Percentiles rank a stretch among this genome's conserved stretches.
Conservation (phyloP, 306 rosid species). For the cucumber (Cucumis sativus) region DNA sequence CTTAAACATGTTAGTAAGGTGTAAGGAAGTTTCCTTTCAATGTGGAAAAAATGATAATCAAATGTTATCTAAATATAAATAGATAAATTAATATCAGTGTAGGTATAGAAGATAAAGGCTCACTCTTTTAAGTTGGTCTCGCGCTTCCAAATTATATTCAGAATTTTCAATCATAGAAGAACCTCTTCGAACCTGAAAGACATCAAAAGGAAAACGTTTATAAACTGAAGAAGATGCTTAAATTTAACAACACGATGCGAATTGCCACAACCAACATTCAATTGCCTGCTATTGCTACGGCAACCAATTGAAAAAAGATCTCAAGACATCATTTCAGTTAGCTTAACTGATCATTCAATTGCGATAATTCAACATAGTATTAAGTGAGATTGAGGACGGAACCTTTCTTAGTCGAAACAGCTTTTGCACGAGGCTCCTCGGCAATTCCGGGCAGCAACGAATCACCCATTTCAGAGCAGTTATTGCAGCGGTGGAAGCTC, state of each 20-base stretch:
- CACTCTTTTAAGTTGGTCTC: slow-evolving; percentile 45
- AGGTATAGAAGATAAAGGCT: background rate
- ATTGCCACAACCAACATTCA: background rate
- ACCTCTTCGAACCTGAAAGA: slow-evolving; percentile 53
- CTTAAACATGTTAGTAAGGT: slow-evolving; percentile 7
- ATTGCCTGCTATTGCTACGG: no score
- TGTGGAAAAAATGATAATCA: background rate
- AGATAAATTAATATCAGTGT: background rate
- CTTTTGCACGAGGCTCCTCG: slow-evolving; percentile 71
- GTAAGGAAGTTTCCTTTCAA: background rate
- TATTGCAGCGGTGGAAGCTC: slow-evolving; percentile 14
- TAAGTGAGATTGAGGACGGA: background rate
- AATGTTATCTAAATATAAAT: background rate
- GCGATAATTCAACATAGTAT: background rate
- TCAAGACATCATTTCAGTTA: background rate
- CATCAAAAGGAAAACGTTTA: background rate
- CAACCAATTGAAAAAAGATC: no score
- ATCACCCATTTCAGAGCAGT: slow-evolving; percentile 69
- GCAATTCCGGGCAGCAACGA: slow-evolving; percentile 72
- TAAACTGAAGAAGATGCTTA: background rate
- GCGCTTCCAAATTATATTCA: slow-evolving; percentile 8
- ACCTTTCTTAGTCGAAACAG: slow-evolving; percentile 83
- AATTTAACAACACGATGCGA: background rate
- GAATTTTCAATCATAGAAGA: slow-evolving; percentile 5
- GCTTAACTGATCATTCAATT: background rate